A percentile compares a stretch with the other conserved stretches of the same genome.
Conservation (phyloP, 495 filamentous ascomycete genomes). For the Trichoderma parareesei region DNA sequence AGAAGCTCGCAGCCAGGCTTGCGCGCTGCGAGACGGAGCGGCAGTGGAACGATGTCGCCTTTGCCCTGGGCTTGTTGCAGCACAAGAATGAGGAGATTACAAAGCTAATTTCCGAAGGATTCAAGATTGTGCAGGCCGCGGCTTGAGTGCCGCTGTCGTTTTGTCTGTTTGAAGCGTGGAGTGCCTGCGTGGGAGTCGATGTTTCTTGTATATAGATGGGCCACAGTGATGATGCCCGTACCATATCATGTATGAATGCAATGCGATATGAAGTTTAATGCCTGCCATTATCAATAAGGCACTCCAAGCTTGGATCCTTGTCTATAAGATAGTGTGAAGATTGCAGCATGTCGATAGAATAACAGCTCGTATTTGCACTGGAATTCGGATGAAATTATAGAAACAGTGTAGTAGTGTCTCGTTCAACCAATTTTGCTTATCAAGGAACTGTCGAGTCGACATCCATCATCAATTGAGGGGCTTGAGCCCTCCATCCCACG, state of each 20-base stretch:
- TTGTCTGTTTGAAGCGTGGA: too few relatives aligned
- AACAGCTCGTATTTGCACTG: too few relatives aligned
- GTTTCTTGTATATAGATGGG: neutral
- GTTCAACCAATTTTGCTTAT: too few relatives aligned
- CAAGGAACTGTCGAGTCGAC: too few relatives aligned
- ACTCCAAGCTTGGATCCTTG: too few relatives aligned
- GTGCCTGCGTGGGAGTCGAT: too few relatives aligned
- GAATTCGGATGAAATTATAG: too few relatives aligned
- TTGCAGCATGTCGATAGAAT: too few relatives aligned
- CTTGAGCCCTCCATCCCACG: too few relatives aligned
- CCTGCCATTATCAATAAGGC: neutral
- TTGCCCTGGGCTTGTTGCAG: conserved; percentile 75
- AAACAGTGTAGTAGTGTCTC: too few relatives aligned
- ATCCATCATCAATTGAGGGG: too few relatives aligned
- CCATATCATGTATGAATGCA: conserved; percentile 1
- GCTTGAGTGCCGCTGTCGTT: conserved; percentile 30
- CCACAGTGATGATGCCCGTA: neutral
- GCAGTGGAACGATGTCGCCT: conserved; percentile 96
- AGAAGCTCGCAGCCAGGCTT: conserved; percentile 85
- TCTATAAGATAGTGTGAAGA: too few relatives aligned
- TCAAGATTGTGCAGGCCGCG: conserved; percentile 66
- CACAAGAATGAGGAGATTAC: conserved; percentile 98
- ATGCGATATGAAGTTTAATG: neutral
- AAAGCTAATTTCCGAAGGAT: conserved; percentile 74
- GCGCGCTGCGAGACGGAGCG: conserved; percentile 81